Base-by-base conservation (phyloP, 1,139 yeast genomes). In the Kodamaea alishanica region DNA sequence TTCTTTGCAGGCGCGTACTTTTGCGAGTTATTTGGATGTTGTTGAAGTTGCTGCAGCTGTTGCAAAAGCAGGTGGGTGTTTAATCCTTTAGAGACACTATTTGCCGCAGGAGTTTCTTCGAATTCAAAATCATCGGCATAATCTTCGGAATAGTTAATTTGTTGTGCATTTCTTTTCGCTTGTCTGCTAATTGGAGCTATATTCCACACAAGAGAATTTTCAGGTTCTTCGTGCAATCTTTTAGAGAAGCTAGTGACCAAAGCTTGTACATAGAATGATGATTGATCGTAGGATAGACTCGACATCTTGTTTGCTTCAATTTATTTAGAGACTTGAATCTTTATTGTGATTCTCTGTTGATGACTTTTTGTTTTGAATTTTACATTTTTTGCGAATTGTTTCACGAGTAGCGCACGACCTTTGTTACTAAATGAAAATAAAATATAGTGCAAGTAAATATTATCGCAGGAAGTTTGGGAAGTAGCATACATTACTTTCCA, bases 71-170 rank as follows among this genome's bases (percentile, higher is more conserved):
- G 30, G 26, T 39, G 5, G 39, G 34, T 10, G 33, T 30, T 15
- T 34, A 30, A 30, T 10, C 33, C 37, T 22, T 44, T 45, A 5
- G 57, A 49, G 7, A 55, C 45, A 32, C 45, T 38, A n/a, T 24
- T 51, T 2, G 60, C 49, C 1, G 60, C 44, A 4, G 65, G 56
- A 2, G 65, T 47, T 27, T 81, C 87, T 34, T 82, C 86, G 42
- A 79, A 77, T 44, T 86, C 95, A 45, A 75, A 77, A 52, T 85
- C 95, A 45, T 81, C 84, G 40, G 63, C 67, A 34, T 51, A 56
- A 38, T 60, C 72, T 51, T 89, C 97, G 0, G 96, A 92, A 55
- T 89, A 90, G 58, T 85, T 88, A 38, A 88, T 79, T 36, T 81
- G 83, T 38, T 79, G 76, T 4, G 89, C 81, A 42, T 73, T 67